Evolutionary conservation across 768 basidiomycete species (phyloP).

Genomic region (Wakefieldia striispora): DNA sequence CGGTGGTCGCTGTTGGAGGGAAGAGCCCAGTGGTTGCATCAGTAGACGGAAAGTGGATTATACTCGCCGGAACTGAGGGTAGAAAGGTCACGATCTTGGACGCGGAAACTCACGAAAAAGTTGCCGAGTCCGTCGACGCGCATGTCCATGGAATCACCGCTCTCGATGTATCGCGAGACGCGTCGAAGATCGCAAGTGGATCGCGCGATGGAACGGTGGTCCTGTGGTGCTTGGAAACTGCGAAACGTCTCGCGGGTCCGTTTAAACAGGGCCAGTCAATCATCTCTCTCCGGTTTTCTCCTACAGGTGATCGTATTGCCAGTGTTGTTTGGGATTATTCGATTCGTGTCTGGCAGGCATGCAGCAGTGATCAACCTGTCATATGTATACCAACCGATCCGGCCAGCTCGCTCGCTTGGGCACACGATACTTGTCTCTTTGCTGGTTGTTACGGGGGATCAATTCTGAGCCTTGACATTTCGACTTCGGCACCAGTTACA

Average conservation of each 20-base stretch:
- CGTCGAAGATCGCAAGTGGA: constrained; percentile 21
- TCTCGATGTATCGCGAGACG: constrained; percentile 21
- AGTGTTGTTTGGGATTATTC: constrained; percentile 2
- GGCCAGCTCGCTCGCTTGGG: constrained; percentile 18
- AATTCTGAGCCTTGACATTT: constrained; percentile 13
- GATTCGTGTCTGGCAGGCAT: constrained; percentile 10
- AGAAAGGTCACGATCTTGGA: constrained; percentile 10
- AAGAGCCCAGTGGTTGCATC: constrained; percentile 7
- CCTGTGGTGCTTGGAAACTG: constrained; percentile 22
- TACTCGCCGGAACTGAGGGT: background rate
- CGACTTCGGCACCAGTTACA: background rate
- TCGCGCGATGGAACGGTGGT: constrained; percentile 19
- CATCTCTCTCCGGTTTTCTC: constrained; percentile 21
- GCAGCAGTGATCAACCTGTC: background rate
- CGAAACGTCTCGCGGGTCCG: constrained; percentile 12
- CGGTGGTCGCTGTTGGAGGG: too few species aligned
- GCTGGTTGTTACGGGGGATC: constrained; percentile 13
- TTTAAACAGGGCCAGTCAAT: constrained; percentile 11
- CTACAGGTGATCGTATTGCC: constrained; percentile 19
- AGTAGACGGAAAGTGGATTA: constrained; percentile 17
- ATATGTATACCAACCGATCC: constrained; percentile 1
- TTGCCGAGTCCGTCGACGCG: constrained; percentile 6
- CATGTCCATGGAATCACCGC: constrained; percentile 16
- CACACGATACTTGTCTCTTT: constrained; percentile 18
- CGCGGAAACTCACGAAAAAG: constrained; percentile 1